Evolutionary conservation across 2,329 filamentous ascomycete species (phyloP), one percentile per base, ranked within the genome.

Genomic region (Setomelanomma holmii): DNA sequence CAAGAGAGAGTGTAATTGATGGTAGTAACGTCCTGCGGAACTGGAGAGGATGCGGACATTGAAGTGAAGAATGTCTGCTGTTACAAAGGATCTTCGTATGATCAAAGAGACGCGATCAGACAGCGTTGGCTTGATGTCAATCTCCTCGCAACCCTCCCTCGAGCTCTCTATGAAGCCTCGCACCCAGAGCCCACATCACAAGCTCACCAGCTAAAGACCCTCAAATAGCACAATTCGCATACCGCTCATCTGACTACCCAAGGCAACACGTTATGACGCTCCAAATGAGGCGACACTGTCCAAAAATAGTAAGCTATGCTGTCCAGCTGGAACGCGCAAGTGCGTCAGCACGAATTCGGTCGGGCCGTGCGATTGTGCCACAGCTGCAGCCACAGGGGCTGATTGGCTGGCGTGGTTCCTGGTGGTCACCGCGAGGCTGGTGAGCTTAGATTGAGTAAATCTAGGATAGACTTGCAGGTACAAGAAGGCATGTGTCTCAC

Each of bases 1-100:
- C 68, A 72, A 16, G 52, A 40, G 14, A 71, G 57, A 5, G 51
- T 46, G 71, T 73, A 73, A 47, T 72, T 75, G 33, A 80, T 60
- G 2, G 66, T 66, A 16, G 64, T 68, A 4, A 72, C 49, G 10
- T 75, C 69, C 64, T 5, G 73, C 75, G 48, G 72, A 64, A 19
- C 59, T 57, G n/a, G 63, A 40, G 10, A 69, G 55, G 17, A 66
- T 53, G 40, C 64, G 57, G 38, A 53, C 48, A 46, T 67, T 67
- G 36, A 71, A 65, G 36, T 41, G 16, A 16, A 36, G n/a, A n/a
- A n/a, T n/a, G n/a, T n/a, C n/a, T n/a, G n/a, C n/a, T n/a, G n/a
- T n/a, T n/a, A n/a, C n/a, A n/a, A n/a, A n/a, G n/a, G n/a, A n/a
- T n/a, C n/a, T n/a, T n/a, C n/a, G n/a, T n/a, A n/a, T n/a, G n/a